phyloP scores from a whole-genome alignment of 225 moss, liverwort and hornwort genomes.

The Antitrichia curtipendula region DNA sequence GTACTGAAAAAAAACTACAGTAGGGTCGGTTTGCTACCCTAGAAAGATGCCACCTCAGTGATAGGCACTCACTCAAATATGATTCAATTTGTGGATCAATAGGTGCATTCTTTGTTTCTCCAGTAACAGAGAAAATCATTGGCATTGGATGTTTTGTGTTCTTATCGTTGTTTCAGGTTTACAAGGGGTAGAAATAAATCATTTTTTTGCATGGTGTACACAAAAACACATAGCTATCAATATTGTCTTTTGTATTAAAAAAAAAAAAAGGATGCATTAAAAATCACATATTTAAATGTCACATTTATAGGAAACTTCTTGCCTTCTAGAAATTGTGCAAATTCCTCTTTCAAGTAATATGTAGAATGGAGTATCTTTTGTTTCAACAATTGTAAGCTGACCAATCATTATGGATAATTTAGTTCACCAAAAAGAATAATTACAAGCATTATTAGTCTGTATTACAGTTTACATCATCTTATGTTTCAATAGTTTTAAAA shows the following conservation, averaged over 20 bases:
- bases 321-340: background rate
- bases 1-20: background rate
- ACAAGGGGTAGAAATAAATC: fast-evolving
- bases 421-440: background rate
- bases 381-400: background rate
- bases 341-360: background rate
- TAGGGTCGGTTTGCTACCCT: too few species aligned
- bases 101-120: background rate
- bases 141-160: fast-evolving
- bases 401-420: background rate
- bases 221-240: background rate
- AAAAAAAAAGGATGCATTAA: background rate
- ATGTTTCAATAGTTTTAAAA: background rate
- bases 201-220: background rate
- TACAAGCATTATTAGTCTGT: fast-evolving
- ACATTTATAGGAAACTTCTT: background rate
- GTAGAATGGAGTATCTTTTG: too few species aligned
- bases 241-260: background rate
- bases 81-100: background rate
- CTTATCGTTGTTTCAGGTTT: fast-evolving
- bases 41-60: fast-evolving
- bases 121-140: background rate
- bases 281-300: background rate
- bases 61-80: background rate
- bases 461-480: background rate